These are phyloP conservation scores for Linnemannia zychae DNA, from an alignment of 192 early-diverging fungal species.

Conservation along the genomic window DNA sequence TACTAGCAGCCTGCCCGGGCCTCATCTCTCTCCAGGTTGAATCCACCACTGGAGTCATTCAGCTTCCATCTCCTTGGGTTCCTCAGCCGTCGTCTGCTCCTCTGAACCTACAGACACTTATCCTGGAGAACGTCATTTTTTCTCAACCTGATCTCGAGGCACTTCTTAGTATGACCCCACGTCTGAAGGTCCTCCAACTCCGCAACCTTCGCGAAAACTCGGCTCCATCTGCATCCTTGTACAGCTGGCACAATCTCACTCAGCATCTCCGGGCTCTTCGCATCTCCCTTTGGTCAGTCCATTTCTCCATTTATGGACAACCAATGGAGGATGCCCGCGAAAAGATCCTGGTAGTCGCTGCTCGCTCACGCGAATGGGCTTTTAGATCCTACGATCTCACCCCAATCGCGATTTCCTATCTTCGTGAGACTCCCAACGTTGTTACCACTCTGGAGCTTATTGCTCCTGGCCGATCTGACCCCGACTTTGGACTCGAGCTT, in stretches of 20 bases:
- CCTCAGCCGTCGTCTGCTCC: not conserved
- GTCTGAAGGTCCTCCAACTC: not conserved
- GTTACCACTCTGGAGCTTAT: not conserved
- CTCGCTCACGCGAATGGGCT: not conserved
- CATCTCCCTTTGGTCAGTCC: not conserved
- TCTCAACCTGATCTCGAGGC: not conserved
- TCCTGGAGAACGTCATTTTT: not conserved
- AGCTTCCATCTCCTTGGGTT: not conserved
- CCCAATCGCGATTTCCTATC: not conserved
- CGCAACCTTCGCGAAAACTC: not conserved
- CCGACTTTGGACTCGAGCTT: not conserved
- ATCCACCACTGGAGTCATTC: not conserved
- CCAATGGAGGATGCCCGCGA: not conserved
- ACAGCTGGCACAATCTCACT: not conserved
- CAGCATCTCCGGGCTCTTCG: not conserved
- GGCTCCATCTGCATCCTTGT: not conserved
- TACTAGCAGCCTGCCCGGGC: not conserved
- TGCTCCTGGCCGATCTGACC: not conserved
- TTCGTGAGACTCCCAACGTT: not conserved
- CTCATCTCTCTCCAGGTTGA: not conserved
- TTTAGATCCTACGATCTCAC: conserved; percentile 1
- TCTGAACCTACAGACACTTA: not conserved
- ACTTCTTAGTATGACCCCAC: not conserved
- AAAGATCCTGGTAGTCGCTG: not conserved
- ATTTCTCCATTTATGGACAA: not conserved